Evolutionary conservation across 148 eudicot genomes (phyloP), one percentile per base, ranked within the genome.

Genomic region (Euryodendron excelsum): DNA sequence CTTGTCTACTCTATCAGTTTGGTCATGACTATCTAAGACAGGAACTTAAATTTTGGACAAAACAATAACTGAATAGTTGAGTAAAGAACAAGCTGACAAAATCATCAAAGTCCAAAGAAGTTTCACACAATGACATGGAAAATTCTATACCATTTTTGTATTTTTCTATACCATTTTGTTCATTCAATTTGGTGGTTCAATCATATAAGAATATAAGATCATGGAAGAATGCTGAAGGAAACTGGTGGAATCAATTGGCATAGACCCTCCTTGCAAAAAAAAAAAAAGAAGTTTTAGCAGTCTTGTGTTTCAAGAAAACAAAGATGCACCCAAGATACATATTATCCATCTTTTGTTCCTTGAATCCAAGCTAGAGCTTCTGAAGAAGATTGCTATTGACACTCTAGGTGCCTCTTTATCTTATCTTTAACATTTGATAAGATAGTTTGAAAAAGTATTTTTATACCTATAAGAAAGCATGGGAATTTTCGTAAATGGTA

Each of bases 251-350:
- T 1, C 8, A 33, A 33, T 63, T 17, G 23, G 31, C 12, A 13
- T 60, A 12, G 64, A n/a, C n/a, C n/a, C 69, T 31, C 41, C 23
- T 36, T 37, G 28, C 15, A 37, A 37, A 72, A n/a, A n/a, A n/a
- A n/a, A n/a, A n/a, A n/a, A n/a, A 59, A 36, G 41, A 55, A 53
- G 61, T 36, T 20, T 14, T 34, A 34, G 30, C 20, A 34, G 37
- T n/a, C 41, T 34, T 33, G 30, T 70, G 56, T 45, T 15, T 47
- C n/a, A 48, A 70, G 74, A 27, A 70, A 70, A 47, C 36, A 13
- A 70, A 70, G 74, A 70, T 70, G 58, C 74, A 47, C 58, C 37
- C 37, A 70, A 27, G n/a, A n/a, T n/a, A n/a, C 2, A 45, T 45
- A 45, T 69, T 3, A 20, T 34, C 44, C 28, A 33, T 18, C 27